phyloP scores from a whole-genome alignment of 225 moss, liverwort and hornwort genomes.

The Polytrichum commune region DNA sequence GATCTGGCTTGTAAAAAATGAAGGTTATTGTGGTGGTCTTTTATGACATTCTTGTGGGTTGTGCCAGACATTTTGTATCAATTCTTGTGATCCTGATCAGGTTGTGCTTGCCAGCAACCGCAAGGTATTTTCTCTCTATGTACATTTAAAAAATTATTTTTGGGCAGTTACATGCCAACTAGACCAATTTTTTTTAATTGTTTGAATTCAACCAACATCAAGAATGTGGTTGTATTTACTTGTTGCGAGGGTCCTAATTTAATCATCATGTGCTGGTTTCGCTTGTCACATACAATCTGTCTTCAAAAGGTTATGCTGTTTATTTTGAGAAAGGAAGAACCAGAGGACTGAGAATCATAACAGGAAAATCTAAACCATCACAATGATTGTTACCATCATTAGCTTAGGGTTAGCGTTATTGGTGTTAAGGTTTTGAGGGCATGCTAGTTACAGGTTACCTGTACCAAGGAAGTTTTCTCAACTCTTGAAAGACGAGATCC shows the following conservation, averaged over 20 bases:
- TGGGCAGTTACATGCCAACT: not conserved
- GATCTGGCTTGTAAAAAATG: not conserved
- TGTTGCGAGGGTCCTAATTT: too few relatives aligned
- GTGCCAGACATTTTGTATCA: conserved; percentile 61
- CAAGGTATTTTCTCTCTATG: conserved; percentile 37
- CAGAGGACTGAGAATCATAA: too few relatives aligned
- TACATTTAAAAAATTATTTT: not conserved
- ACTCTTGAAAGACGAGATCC: conserved; percentile 4
- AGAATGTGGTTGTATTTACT: too few relatives aligned
- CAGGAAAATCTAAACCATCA: too few relatives aligned
- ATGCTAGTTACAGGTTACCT: conserved; percentile 6
- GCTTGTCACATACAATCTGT: too few relatives aligned
- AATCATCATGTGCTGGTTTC: too few relatives aligned
- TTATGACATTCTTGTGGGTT: conserved; percentile 27
- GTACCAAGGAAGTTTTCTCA: not conserved
- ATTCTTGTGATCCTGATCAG: conserved; percentile 60
- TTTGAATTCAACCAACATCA: too few relatives aligned
- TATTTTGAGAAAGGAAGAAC: too few relatives aligned
- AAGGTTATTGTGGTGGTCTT: not conserved
- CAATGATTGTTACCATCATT: too few relatives aligned
- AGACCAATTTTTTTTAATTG: too few relatives aligned
- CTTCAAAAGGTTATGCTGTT: too few relatives aligned
- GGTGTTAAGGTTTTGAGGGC: not conserved
- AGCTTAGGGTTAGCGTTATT: too few relatives aligned
- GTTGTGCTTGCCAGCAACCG: conserved; percentile 66